phyloP scores from a whole-genome alignment of 208 protist genomes.

The Crithidia brevicula region DNA sequence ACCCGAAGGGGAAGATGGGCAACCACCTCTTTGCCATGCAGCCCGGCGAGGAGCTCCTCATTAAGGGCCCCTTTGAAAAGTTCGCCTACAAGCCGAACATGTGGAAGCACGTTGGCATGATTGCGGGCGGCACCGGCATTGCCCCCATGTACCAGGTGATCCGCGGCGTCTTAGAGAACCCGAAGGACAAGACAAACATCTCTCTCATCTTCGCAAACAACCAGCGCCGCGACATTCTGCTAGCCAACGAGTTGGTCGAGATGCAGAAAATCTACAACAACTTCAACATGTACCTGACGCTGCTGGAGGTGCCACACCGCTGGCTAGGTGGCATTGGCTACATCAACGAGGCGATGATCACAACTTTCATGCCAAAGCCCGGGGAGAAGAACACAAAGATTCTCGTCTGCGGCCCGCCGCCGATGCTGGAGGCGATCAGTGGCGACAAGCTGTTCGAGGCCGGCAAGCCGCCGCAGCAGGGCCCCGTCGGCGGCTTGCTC shows the following conservation, averaged over 20 bases:
- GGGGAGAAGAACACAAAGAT: constrained; percentile 75
- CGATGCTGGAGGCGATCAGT: constrained; percentile 87
- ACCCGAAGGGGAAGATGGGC: constrained; percentile 92
- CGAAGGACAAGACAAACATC: constrained; percentile 83
- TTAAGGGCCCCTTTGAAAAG: constrained; percentile 92
- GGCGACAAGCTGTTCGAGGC: constrained; percentile 77
- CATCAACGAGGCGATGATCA: constrained; percentile 79
- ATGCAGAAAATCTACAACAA: constrained; percentile 78
- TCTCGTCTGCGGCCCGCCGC: constrained; percentile 84
- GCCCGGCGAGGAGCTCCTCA: constrained; percentile 85
- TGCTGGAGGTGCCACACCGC: constrained; percentile 72
- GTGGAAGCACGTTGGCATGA: constrained; percentile 92
- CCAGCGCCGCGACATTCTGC: constrained; percentile 91
- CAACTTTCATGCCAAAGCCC: constrained; percentile 83
- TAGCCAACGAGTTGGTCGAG: constrained; percentile 86
- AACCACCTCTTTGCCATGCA: constrained; percentile 91
- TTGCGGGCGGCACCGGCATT: constrained; percentile 92
- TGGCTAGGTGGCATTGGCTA: constrained; percentile 88
- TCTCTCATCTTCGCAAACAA: constrained; percentile 91
- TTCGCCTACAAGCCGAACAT: constrained; percentile 87
- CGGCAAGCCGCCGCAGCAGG: constrained; percentile 73
- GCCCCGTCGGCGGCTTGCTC: constrained; percentile 67
- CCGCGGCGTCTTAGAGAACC: constrained; percentile 73
- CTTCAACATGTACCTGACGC: constrained; percentile 91
- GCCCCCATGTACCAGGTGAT: constrained; percentile 93